Evolutionary conservation across 495 filamentous ascomycete genomes (phyloP).

Genomic region (Polyplosphaeria fusca): DNA sequence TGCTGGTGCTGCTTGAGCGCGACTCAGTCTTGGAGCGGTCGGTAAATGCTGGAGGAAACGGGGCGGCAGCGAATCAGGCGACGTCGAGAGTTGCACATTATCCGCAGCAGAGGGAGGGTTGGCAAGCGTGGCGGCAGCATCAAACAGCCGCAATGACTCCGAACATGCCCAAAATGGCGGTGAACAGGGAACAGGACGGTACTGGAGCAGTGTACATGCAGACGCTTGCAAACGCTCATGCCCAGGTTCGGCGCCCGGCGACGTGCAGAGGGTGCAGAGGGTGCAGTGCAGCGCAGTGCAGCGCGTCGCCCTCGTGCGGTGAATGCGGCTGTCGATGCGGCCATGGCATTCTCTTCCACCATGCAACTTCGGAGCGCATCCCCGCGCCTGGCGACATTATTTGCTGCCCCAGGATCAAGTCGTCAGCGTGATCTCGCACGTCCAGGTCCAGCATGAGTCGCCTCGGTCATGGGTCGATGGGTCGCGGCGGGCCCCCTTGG

Average conservation of each 20-base stretch:
- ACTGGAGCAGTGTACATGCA: not conserved
- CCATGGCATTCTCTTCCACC: too few species aligned
- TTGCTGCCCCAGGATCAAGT: conserved; percentile 13
- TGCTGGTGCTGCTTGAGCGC: not conserved
- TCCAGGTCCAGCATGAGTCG: not conserved
- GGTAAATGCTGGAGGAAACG: conserved; percentile 2
- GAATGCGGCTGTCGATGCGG: too few species aligned
- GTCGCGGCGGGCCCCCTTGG: not conserved
- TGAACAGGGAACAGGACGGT: conserved; percentile 7
- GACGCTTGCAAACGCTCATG: not conserved
- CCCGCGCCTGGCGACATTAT: conserved; percentile 13
- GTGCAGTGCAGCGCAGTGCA: not conserved
- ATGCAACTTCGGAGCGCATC: too few species aligned
- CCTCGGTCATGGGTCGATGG: conserved; percentile 19
- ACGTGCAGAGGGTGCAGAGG: not conserved
- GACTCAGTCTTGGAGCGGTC: conserved; percentile 23
- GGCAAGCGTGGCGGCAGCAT: conserved; percentile 22
- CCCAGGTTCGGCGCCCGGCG: conserved; percentile 1
- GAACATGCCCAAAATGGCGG: conserved; percentile 28
- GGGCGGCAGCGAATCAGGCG: conserved; percentile 13
- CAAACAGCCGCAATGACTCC: conserved; percentile 29
- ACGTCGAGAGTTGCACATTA: conserved; percentile 2
- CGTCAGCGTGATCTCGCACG: conserved; percentile 11
- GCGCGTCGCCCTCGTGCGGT: not conserved
- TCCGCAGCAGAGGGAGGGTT: conserved; percentile 15